Evolutionary conservation across 1,284 basidiomycete species (phyloP), one percentile per base, ranked within the genome.

Genomic region (Chalciporus sp.): DNA sequence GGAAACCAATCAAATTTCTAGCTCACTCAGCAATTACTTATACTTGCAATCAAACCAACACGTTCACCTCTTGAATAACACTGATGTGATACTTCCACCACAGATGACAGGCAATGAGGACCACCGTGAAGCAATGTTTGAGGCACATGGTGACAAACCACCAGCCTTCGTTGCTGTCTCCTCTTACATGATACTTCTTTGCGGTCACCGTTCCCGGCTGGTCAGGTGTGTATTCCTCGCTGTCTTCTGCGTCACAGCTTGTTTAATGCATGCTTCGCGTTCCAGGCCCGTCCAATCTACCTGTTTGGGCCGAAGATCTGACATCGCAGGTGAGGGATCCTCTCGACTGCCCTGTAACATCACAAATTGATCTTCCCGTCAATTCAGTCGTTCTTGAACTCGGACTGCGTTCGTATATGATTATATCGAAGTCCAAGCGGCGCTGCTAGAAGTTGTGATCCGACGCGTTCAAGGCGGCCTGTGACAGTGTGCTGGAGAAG

Each of bases 151-250:
- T 23, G 23, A 23, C 23, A 23, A 23, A 23, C 23, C 23, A 6
- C 23, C 23, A 23, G 23, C 23, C 23, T 23, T 23, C 23, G 23
- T 23, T 23, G 6, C 23, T 23, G 23, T 23, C 23, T 23, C 23
- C 2, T 23, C 23, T 23, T 23, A 23, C n/a, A n/a, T n/a, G n/a
- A n/a, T n/a, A n/a, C n/a, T n/a, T n/a, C 20, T 17, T 16, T 20
- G 11, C 14, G 16, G 47, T 23, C 4, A 40, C 26, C 2, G 9
- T 17, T 26, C 33, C 14, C 14, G 28, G 41, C 39, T 27, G 40
- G 45, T 51, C 14, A 7, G 39, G 60, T 61, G n/a, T 16, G 52
- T 50, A 28, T 1, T 2, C 17, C 19, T 26, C 14, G n/a, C 43
- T 0, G 11, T 39, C 8, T 46, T 23, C n/a, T 28, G 28, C 16